These are phyloP conservation scores for Raphanus sativus DNA, from an alignment of 345 rosid species.

Conservation along the genomic window DNA sequence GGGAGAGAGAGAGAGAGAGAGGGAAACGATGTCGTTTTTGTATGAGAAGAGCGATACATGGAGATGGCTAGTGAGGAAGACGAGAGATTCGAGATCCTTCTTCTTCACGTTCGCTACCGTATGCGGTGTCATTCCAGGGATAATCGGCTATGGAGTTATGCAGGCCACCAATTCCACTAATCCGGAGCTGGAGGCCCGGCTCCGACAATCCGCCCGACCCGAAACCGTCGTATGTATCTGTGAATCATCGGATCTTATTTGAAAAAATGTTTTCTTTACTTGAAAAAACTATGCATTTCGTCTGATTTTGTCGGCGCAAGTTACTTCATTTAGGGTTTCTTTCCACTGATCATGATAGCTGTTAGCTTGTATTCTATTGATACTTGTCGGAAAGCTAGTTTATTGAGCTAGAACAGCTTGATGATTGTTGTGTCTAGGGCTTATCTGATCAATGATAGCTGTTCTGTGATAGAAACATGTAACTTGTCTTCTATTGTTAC, in stretches of 20 bases:
- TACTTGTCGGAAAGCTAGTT: neutral
- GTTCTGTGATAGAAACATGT: neutral
- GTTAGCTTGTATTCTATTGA: neutral
- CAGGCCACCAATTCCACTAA: constrained; percentile 72
- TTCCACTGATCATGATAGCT: neutral
- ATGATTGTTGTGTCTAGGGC: constrained; percentile 5
- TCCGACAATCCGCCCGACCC: constrained; percentile 76
- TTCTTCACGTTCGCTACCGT: constrained; percentile 83
- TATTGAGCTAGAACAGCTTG: neutral
- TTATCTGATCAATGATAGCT: neutral
- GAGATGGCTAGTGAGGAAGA: constrained; percentile 79
- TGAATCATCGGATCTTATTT: constrained; percentile 8
- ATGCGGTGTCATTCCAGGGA: constrained; percentile 88
- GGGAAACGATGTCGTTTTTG: constrained; percentile 51
- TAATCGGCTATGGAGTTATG: constrained; percentile 88
- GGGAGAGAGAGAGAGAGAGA: neutral
- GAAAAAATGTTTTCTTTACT: neutral
- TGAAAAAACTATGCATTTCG: neutral
- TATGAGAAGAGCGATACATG: constrained; percentile 73
- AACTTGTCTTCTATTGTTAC: neutral
- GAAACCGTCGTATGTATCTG: constrained; percentile 57
- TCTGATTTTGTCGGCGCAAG: neutral
- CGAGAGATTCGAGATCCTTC: constrained; percentile 82
- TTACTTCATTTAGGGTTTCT: neutral
- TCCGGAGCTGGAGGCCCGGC: constrained; percentile 78